phyloP scores from a whole-genome alignment of 2,329 filamentous ascomycete species.

The Colletotrichum gigasporum region DNA sequence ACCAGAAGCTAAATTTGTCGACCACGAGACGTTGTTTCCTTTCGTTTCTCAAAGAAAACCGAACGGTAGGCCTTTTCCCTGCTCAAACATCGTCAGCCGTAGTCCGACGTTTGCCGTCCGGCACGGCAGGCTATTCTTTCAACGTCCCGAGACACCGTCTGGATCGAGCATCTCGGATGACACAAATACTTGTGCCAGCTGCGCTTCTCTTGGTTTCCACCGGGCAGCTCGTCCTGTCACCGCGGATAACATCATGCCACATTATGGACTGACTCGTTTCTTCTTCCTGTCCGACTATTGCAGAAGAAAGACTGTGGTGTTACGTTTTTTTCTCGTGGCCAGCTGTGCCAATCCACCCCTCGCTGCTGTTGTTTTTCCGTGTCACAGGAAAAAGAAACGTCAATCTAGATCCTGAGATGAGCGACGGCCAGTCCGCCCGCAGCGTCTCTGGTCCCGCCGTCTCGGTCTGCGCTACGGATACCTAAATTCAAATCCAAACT shows the following conservation, averaged over 20 bases:
- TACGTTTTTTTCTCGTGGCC: not conserved
- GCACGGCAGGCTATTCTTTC: not conserved
- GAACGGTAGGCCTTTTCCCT: not conserved
- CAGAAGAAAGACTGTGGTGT: conserved; percentile 3
- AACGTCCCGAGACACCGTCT: conserved; percentile 14
- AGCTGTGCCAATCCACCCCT: not conserved
- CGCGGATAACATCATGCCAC: conserved; percentile 7
- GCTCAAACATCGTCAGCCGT: not conserved
- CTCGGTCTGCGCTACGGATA: too few relatives aligned
- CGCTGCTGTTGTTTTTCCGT: not conserved
- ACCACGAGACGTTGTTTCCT: not conserved
- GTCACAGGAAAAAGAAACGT: conserved; percentile 12
- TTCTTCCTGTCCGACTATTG: conserved; percentile 5
- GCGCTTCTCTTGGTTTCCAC: not conserved
- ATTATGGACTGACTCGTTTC: not conserved
- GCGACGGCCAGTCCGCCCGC: conserved; percentile 1
- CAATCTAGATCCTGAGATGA: not conserved
- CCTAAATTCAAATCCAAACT: too few relatives aligned
- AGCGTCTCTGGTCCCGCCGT: conserved; percentile 1
- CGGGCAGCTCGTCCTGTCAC: not conserved
- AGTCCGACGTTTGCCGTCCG: not conserved
- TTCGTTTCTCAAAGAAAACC: not conserved
- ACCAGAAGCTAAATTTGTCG: not conserved
- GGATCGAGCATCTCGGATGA: not conserved
- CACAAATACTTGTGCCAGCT: not conserved